Conservation (phyloP, 345 rosid genomes). For the Rhodamnia rubescens region DNA sequence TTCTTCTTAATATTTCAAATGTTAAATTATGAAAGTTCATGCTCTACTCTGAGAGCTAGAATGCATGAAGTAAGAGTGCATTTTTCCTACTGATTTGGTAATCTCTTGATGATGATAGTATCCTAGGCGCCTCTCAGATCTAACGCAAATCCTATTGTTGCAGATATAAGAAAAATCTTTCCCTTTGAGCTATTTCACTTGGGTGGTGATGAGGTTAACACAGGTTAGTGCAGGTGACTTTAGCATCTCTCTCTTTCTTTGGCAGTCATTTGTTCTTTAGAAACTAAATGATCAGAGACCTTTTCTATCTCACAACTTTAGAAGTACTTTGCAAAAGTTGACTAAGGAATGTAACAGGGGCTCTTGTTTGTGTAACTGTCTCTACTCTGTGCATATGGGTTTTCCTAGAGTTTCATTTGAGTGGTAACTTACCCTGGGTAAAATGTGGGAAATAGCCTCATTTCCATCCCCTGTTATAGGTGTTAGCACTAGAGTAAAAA, state of each 20-base stretch:
- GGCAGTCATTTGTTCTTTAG: background rate
- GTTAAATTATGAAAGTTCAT: background rate
- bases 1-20: background rate
- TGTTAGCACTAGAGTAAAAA: background rate
- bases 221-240: conserved; percentile 34
- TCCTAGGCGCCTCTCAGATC: background rate
- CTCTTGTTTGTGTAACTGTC: background rate
- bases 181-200: conserved; percentile 92
- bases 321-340: background rate
- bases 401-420: background rate
- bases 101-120: background rate
- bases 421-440: background rate
- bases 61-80: background rate
- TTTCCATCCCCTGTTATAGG: conserved; percentile 2
- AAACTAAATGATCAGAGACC: background rate
- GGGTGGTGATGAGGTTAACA: conserved; percentile 94
- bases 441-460: background rate
- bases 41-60: background rate
- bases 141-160: background rate
- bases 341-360: background rate
- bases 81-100: background rate
- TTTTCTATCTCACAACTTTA: background rate
- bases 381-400: background rate
- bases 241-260: background rate
- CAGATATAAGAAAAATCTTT: conserved; percentile 83